Evolutionary conservation across 1,284 basidiomycete species (phyloP).

Genomic region (Kalmanozyma brasiliensis): DNA sequence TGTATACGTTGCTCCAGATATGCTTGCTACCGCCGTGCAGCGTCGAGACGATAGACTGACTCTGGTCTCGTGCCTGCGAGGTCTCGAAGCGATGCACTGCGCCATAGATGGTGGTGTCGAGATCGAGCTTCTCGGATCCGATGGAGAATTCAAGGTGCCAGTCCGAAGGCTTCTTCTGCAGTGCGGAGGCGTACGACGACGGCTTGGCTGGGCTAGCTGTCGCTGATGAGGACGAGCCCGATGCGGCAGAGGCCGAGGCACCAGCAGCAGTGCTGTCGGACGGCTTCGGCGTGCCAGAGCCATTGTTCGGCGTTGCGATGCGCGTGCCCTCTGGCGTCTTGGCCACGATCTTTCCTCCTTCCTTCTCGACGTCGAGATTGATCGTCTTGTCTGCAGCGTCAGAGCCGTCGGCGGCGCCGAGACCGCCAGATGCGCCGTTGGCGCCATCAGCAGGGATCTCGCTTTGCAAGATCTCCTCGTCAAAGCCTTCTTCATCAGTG

Average conservation of each 20-base stretch:
- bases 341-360: constrained; percentile 79
- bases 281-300: constrained; percentile 35
- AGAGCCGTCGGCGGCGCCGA: constrained; percentile 9
- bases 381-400: constrained; percentile 57
- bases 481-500: constrained; percentile 57
- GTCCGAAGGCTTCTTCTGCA: constrained; percentile 89
- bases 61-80: constrained; percentile 27
- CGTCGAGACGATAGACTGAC: constrained; percentile 10
- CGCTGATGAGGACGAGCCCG: constrained; percentile 28
- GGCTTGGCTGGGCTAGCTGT: constrained; percentile 43
- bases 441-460: constrained; percentile 47
- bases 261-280: constrained; percentile 61
- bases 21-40: constrained; percentile 69
- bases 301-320: constrained; percentile 81
- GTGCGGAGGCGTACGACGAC: constrained; percentile 88
- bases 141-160: constrained; percentile 97
- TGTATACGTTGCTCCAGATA: constrained; percentile 89
- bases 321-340: constrained; percentile 96
- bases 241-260: constrained; percentile 7
- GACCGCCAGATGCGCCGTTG: constrained; percentile 12
- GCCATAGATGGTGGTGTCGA: constrained; percentile 93
- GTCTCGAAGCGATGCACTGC: constrained; percentile 89
- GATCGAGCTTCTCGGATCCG: constrained; percentile 81
- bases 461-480: constrained; percentile 58
- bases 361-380: constrained; percentile 56